Evolutionary conservation across 176 grass and related monocot genomes (phyloP).

Genomic region (Oryza meyeriana): DNA sequence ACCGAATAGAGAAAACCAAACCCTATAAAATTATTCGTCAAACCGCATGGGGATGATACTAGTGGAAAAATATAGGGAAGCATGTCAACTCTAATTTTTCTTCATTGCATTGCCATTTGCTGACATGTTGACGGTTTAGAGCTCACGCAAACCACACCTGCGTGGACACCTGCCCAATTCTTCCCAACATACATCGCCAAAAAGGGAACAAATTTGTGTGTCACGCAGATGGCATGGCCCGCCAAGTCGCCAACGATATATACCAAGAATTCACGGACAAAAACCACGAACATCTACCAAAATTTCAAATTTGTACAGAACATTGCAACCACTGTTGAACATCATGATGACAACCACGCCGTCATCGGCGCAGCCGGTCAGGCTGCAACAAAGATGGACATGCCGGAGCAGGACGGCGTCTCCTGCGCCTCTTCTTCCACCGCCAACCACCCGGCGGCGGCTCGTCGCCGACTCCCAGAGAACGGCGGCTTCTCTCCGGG

Average conservation of each 20-base stretch:
- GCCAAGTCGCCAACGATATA: not conserved
- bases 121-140: not conserved
- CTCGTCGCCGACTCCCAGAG: not conserved
- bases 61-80: too few relatives aligned
- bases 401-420: not conserved
- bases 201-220: conserved; percentile 18
- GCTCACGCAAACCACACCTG: conserved; percentile 39
- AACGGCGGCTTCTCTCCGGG: not conserved
- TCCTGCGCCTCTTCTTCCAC: not conserved
- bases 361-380: conserved; percentile 11
- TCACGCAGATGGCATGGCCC: conserved; percentile 34
- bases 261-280: not conserved
- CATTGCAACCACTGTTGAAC: not conserved
- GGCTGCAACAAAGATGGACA: conserved; percentile 14
- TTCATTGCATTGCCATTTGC: not conserved
- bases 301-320: not conserved
- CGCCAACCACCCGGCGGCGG: not conserved
- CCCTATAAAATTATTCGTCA: too few relatives aligned
- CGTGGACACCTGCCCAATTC: not conserved
- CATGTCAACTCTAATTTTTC: not conserved
- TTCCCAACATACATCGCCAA: not conserved
- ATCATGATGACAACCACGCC: conserved; percentile 32
- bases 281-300: not conserved
- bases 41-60: too few relatives aligned
- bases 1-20: too few relatives aligned